phyloP scores from a whole-genome alignment of 352 stramenopile genomes.

The Globisporangium megalacanthum region DNA sequence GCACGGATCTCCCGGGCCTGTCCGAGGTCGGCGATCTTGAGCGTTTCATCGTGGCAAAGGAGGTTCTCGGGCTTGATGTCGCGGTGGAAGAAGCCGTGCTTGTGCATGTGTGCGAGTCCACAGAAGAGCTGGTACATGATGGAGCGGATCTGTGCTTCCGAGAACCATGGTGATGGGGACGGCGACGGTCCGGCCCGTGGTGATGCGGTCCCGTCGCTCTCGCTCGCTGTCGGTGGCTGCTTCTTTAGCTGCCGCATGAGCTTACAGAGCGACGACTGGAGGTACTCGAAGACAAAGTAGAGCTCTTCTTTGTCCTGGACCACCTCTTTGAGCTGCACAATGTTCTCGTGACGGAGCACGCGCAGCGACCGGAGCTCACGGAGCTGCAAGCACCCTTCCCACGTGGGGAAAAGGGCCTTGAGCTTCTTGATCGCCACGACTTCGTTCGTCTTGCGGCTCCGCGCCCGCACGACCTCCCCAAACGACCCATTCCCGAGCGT shows the following conservation, averaged over 20 bases:
- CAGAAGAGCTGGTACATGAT: slow-evolving; percentile 79
- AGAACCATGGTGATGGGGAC: slow-evolving; percentile 27
- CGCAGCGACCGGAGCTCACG: slow-evolving; percentile 76
- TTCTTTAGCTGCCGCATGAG: slow-evolving; percentile 50
- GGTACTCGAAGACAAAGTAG: slow-evolving; percentile 88
- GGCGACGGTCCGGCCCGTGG: slow-evolving; percentile 2
- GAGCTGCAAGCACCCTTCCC: slow-evolving; percentile 79
- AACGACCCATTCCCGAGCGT: slow-evolving; percentile 92
- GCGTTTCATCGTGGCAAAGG: slow-evolving; percentile 47
- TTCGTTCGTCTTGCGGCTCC: slow-evolving; percentile 89
- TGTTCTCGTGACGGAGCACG: slow-evolving; percentile 75
- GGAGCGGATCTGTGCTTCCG: slow-evolving; percentile 60
- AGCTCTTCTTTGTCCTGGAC: slow-evolving; percentile 84
- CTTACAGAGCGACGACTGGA: slow-evolving; percentile 74
- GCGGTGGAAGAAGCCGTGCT: slow-evolving; percentile 79
- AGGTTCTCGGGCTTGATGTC: slow-evolving; percentile 83
- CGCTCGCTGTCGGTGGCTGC: neutral
- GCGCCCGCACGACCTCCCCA: slow-evolving; percentile 88
- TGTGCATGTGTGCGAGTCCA: slow-evolving; percentile 76
- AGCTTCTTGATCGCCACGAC: slow-evolving; percentile 87
- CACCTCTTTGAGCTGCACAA: slow-evolving; percentile 82
- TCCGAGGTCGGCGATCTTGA: slow-evolving; percentile 74
- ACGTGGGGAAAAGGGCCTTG: slow-evolving; percentile 71
- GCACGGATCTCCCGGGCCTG: slow-evolving; percentile 73
- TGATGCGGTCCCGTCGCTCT: neutral